Conservation (phyloP, 805 yeast genomes). For the Ogataea allantospora region DNA sequence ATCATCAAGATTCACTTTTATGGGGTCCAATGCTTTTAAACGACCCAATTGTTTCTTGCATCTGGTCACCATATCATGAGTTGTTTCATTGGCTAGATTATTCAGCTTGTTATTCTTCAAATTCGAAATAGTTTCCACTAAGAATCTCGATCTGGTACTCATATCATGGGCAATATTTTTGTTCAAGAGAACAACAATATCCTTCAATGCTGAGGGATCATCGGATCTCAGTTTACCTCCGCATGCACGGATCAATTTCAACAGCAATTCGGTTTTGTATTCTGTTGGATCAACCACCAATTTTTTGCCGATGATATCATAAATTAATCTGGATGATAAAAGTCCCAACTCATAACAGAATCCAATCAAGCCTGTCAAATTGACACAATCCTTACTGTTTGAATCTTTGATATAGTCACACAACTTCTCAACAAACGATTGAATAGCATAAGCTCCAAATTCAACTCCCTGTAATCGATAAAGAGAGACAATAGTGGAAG, state of each 20-base stretch:
- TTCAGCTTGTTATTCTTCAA: conserved; percentile 83
- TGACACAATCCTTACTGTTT: conserved; percentile 38
- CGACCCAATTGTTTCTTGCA: conserved; percentile 63
- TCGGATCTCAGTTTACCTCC: conserved; percentile 88
- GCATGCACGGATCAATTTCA: conserved; percentile 67
- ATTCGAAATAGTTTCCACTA: conserved; percentile 81
- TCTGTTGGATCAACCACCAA: conserved; percentile 51
- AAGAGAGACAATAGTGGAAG: conserved; percentile 71
- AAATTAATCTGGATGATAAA: conserved; percentile 68
- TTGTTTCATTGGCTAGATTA: conserved; percentile 47
- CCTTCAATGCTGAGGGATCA: conserved; percentile 83
- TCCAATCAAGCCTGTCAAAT: conserved; percentile 70
- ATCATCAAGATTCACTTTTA: conserved; percentile 81
- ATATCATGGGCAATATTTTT: conserved; percentile 39
- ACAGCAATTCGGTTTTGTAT: conserved; percentile 69
- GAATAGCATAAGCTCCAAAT: conserved; percentile 85
- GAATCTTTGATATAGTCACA: conserved; percentile 39
- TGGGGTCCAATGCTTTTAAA: conserved; percentile 62
- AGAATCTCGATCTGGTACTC: conserved; percentile 71
- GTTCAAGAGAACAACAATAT: conserved; percentile 64
- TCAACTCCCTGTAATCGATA: conserved; percentile 81
- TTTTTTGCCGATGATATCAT: conserved; percentile 61
- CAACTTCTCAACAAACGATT: conserved; percentile 71
- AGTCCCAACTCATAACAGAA: conserved; percentile 77
- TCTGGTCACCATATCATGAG: conserved; percentile 51